phyloP scores from a whole-genome alignment of 2,329 filamentous ascomycete genomes.

The Colletotrichum chrysophilum region DNA sequence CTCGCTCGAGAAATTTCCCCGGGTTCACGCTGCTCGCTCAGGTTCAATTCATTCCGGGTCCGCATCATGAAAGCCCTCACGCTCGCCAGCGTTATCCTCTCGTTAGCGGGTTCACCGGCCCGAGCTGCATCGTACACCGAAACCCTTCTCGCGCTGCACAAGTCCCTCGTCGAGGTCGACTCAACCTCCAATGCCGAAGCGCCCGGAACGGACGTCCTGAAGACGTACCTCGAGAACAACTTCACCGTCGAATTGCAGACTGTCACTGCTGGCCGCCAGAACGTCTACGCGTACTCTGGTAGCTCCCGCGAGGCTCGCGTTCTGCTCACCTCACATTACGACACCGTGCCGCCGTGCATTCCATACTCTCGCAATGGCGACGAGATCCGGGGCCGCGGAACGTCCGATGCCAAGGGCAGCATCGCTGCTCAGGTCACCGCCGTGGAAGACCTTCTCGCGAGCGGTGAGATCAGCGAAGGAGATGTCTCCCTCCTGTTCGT shows the following conservation, averaged over 20 bases:
- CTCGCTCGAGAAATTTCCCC: background rate
- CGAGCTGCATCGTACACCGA: conserved; percentile 44
- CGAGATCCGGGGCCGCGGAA: conserved; percentile 73
- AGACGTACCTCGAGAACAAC: conserved; percentile 62
- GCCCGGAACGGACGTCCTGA: conserved; percentile 70
- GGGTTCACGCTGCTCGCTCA: accelerated
- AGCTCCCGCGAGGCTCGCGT: conserved; percentile 57
- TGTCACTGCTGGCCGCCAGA: conserved; percentile 59
- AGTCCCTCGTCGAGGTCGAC: conserved; percentile 72
- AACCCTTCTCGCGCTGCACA: conserved; percentile 75
- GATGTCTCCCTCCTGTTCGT: conserved; percentile 69
- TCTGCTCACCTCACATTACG: conserved; percentile 80
- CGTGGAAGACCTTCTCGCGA: conserved; percentile 56
- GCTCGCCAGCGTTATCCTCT: background rate
- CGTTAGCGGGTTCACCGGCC: background rate
- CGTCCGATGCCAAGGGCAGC: conserved; percentile 73
- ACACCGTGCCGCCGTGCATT: conserved; percentile 76
- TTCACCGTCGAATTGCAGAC: conserved; percentile 47
- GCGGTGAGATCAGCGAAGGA: conserved; percentile 42
- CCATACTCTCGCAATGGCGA: conserved; percentile 66
- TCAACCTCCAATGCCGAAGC: conserved; percentile 75
- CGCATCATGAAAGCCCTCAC: background rate
- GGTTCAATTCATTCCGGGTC: background rate
- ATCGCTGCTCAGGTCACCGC: conserved; percentile 79
- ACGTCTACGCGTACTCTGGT: conserved; percentile 74